phyloP scores from a whole-genome alignment of 495 filamentous ascomycete genomes.

The Pseudoneurospora amorphoporcata region DNA sequence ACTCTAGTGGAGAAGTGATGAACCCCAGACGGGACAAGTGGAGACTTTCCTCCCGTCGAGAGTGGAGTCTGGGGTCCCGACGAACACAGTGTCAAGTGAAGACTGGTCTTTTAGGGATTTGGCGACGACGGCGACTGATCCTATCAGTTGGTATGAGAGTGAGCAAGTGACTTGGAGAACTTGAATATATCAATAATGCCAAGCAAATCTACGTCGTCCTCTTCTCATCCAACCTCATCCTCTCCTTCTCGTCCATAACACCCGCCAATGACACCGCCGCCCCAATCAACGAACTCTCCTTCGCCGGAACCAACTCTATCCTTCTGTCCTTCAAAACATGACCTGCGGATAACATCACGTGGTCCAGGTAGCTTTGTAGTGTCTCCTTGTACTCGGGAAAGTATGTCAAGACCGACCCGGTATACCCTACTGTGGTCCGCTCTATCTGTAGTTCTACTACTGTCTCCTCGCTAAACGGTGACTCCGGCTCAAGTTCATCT shows the following conservation, averaged over 20 bases:
- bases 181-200: neutral
- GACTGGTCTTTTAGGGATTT: neutral
- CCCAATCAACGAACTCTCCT: constrained; percentile 52
- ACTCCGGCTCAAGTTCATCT: neutral
- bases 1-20: neutral
- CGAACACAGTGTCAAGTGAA: neutral
- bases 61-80: neutral
- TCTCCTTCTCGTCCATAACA: neutral
- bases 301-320: constrained; percentile 43
- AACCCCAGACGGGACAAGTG: neutral
- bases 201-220: neutral
- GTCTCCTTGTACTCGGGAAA: constrained; percentile 45
- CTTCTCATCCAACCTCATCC: neutral
- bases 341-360: constrained; percentile 23
- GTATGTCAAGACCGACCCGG: constrained; percentile 54
- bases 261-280: constrained; percentile 48
- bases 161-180: neutral
- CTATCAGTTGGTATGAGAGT: neutral
- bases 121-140: neutral
- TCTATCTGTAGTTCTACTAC: constrained; percentile 15
- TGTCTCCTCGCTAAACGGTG: constrained; percentile 13
- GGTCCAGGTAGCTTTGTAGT: constrained; percentile 43
- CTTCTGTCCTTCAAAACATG: constrained; percentile 13
- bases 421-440: constrained; percentile 46
- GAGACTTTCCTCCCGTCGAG: neutral